Evolutionary conservation across 169 alveolate genomes (phyloP).

Genomic region (Nephromyces sp.): DNA sequence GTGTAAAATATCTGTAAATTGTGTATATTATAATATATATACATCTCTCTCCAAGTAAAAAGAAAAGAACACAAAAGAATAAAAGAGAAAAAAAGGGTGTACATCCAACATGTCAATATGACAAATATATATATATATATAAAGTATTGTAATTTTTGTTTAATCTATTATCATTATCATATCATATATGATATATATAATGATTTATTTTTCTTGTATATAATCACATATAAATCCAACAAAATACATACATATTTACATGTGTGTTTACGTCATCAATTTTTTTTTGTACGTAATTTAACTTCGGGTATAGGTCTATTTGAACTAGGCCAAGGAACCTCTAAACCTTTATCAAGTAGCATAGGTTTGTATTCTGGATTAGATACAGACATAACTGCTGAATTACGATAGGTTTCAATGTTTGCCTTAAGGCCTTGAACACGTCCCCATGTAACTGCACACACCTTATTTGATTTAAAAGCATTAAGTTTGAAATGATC

Average conservation of each 20-base stretch:
- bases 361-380: conserved; percentile 45
- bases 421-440: conserved; percentile 46
- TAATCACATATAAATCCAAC: no score
- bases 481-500: conserved; percentile 33
- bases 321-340: conserved; percentile 43
- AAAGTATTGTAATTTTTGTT: no score
- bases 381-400: conserved; percentile 46
- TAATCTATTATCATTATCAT: no score
- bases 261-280: no score
- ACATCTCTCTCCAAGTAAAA: no score
- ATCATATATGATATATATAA: no score
- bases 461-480: conserved; percentile 39
- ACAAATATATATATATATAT: neutral
- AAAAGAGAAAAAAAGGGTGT: neutral
- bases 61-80: no score
- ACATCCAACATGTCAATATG: neutral
- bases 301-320: conserved; percentile 43
- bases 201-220: no score
- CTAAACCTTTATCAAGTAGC: conserved; percentile 39
- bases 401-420: conserved; percentile 42
- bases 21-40: no score
- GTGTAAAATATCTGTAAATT: no score
- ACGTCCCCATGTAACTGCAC: conserved; percentile 41
- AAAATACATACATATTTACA: no score
- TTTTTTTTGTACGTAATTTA: conserved; percentile 15